Percentiles rank a stretch among this genome's conserved stretches.
These are phyloP conservation scores for Aspergillus melleus DNA, from an alignment of 2,329 filamentous ascomycete species.

Conservation along the genomic window DNA sequence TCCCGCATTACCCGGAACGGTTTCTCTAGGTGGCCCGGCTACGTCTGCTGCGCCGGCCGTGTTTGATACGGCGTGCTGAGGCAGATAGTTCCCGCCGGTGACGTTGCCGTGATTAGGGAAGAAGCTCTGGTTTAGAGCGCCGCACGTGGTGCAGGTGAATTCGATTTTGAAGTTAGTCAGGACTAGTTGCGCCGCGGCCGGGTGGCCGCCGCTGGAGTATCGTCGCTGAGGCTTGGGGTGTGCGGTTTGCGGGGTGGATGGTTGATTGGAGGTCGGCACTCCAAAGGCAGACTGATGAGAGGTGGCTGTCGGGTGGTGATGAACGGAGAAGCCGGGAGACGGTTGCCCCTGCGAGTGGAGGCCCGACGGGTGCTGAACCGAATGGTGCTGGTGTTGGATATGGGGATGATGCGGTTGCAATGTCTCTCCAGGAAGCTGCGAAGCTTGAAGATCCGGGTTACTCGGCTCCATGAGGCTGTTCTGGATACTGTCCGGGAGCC, in stretches of 20 bases:
- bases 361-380: slow-evolving; percentile 19
- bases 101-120: slow-evolving; percentile 40
- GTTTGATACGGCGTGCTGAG: slow-evolving; percentile 23
- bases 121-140: slow-evolving; percentile 40
- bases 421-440: slow-evolving; percentile 22
- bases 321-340: slow-evolving; percentile 22
- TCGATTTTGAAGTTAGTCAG: slow-evolving; percentile 43
- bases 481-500: slow-evolving; percentile 33
- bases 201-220: slow-evolving; percentile 25
- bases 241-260: slow-evolving; percentile 19
- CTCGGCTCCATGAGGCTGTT: slow-evolving; percentile 27
- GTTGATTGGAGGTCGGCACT: slow-evolving; percentile 19
- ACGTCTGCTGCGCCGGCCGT: slow-evolving; percentile 20
- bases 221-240: slow-evolving; percentile 27
- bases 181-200: slow-evolving; percentile 29
- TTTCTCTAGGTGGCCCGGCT: slow-evolving; percentile 17
- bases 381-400: slow-evolving; percentile 15
- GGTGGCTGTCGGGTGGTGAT: slow-evolving; percentile 21
- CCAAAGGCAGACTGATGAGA: slow-evolving; percentile 25
- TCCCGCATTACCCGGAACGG: slow-evolving; percentile 18
- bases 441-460: slow-evolving; percentile 17
- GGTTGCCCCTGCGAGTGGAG: slow-evolving; percentile 25
- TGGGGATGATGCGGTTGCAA: slow-evolving; percentile 18
- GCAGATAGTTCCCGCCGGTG: slow-evolving; percentile 29
- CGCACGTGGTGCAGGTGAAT: slow-evolving; percentile 41